Percentiles rank a stretch among this genome's conserved stretches.
phyloP scores from a whole-genome alignment of 331 rosid genomes.

The Quercus tomentella region DNA sequence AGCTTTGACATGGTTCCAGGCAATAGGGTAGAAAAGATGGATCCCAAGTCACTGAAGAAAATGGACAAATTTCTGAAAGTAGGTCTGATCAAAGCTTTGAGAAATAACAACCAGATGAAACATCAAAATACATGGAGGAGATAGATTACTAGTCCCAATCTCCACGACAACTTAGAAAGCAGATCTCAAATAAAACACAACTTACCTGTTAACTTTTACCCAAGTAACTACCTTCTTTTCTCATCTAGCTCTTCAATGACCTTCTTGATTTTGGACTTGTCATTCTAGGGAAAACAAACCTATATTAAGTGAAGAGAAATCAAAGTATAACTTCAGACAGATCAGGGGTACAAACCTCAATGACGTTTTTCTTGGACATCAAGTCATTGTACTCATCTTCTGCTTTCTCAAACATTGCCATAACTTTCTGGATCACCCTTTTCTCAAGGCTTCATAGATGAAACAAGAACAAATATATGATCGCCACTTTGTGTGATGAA shows the following conservation, averaged over 20 bases:
- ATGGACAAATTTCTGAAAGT: background rate
- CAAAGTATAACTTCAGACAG: constrained; percentile 13
- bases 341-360: constrained; percentile 60
- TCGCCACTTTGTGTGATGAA: constrained; percentile 11
- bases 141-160: background rate
- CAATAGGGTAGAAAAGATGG: constrained; percentile 86
- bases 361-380: constrained; percentile 89
- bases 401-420: constrained; percentile 99
- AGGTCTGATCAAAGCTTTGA: background rate
- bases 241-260: constrained; percentile 98
- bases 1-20: constrained; percentile 97
- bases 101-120: background rate
- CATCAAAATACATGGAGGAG: background rate
- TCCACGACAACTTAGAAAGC: background rate
- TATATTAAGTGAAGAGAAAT: constrained; percentile 28
- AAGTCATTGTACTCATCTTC: constrained; percentile 95
- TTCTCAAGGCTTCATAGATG: constrained; percentile 77
- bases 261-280: constrained; percentile 91
- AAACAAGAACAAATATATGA: background rate
- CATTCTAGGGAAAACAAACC: constrained; percentile 53
- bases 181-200: constrained; percentile 6
- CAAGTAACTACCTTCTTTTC: constrained; percentile 98
- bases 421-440: constrained; percentile 97
- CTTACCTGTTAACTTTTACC: constrained; percentile 84
- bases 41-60: constrained; percentile 80